Percentiles rank a stretch among this genome's conserved stretches.
phyloP scores from a whole-genome alignment of 2,329 filamentous ascomycete genomes.

The Penicillium verrucosum region DNA sequence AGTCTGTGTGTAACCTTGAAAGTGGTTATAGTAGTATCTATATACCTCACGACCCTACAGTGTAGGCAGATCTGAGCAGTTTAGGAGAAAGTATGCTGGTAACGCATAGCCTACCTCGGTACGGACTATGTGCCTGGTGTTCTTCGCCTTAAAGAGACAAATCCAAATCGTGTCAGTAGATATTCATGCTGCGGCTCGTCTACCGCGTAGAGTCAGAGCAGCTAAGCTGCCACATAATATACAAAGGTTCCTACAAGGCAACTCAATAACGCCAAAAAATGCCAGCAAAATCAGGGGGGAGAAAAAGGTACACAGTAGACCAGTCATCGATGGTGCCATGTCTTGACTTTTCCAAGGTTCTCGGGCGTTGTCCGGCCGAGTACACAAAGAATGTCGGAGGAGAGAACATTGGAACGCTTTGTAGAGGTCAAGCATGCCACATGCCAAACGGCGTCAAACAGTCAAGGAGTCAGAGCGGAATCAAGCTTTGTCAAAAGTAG shows the following conservation, averaged over 20 bases:
- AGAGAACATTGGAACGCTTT: not conserved
- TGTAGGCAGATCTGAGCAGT: not conserved
- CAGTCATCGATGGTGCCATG: not conserved
- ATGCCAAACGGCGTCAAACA: not conserved
- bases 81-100: not conserved
- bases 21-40: not conserved
- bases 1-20: not conserved
- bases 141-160: not conserved
- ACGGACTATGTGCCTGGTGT: not conserved
- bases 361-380: not conserved
- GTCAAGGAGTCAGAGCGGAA: not conserved
- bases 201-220: conserved; percentile 4
- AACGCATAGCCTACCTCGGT: not conserved
- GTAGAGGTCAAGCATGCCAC: not conserved
- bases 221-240: conserved; percentile 12
- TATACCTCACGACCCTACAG: not conserved
- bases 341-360: not conserved
- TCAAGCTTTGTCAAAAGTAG: conserved; percentile 23
- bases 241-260: conserved; percentile 11
- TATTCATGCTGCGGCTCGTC: conserved; percentile 3
- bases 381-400: conserved; percentile 1
- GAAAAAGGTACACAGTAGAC: conserved; percentile 1
- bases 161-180: not conserved
- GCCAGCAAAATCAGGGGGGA: conserved; percentile 15
- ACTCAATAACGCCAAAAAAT: conserved; percentile 26